Evolutionary conservation across 75 land plant species (phyloP), one percentile per base, ranked within the genome.

Genomic region (Chamaecyparis obtusa): DNA sequence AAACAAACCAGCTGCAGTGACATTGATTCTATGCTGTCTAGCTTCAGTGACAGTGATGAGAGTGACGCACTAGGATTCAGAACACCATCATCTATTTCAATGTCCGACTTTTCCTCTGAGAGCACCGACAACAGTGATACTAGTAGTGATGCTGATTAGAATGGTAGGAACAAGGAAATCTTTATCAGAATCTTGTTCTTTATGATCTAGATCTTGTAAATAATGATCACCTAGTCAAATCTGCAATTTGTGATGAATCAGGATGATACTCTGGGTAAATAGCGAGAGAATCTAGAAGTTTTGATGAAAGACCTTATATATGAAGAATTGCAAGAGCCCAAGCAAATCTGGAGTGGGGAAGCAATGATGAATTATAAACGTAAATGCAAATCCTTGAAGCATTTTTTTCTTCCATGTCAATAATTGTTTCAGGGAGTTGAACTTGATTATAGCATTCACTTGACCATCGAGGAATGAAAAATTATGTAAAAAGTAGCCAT

Each of bases 101-200:
- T 84, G 39, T 87, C 87, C 69, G 84, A 84, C 75, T 87, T 87
- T 69, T 89, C 88, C 30, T 90, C 90, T 17, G 93, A 91, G 36
- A 85, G 91, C 85, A 89, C 89, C 83, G 90, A 90, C 67, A 89
- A 85, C 86, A 91, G 91, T 87, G 92, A 88, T 75, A 87, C 90
- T 46, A 89, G 93, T 60, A 93, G 91, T 84, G 94, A 86, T 86
- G 51, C 92, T 2, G 91, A 91, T 86, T 94, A 94, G 75, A 92
- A 91, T 78, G 82, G 56, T 56, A 90, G 46, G 39, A 89, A 89
- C 86, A 69, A 16, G 55, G 85, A 32, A 84, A 60, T 87, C n/a
- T 32, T 37, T 81, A 41, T 81, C 15, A n/a, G 27, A 32, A n/a
- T 81, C 32, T 46, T 27, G 8, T 11, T 2, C 8, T 10, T 46